Evolutionary conservation across 2,329 filamentous ascomycete genomes (phyloP), one percentile per base, ranked within the genome.

Genomic region (Apiospora kogelbergensis): DNA sequence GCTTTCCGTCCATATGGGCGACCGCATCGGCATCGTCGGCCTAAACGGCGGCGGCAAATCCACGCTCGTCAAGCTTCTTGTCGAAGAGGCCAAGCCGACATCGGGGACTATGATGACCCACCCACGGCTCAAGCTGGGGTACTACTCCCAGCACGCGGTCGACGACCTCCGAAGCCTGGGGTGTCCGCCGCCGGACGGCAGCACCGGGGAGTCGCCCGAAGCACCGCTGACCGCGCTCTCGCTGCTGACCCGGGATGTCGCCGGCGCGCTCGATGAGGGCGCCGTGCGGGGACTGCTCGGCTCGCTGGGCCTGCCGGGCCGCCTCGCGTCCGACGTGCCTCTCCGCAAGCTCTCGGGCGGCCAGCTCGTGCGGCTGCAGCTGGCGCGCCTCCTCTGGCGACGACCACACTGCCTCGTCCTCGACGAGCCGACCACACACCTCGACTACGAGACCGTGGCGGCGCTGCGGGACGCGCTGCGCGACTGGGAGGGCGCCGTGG

Each of bases 41-140:
- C 83, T 96, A 57, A 97, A 97, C 77, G 94, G 93, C 1, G 88
- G 89, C 0, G 94, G 94, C 2, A 97, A 97, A 78, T 93, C 92
- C 1, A 96, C 93, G 0, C 83, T 97, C 11, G 84, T 95, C 69
- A 90, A 88, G 64, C 81, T 95, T 4, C 85, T 95, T 2, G 89
- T 90, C n/a, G 88, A 86, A 0, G 84, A 85, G 17, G 78, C 85
- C 1, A 82, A 82, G 6, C 89, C 91, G 0, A 88, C 86, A 0
- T 83, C 85, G 2, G 92, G 93, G 0, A 88, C 83, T 0, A 80
- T 93, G 1, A 86, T 87, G 0, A 84, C 84, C 0, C 93, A 97
- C 77, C 87, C 93, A 0, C 85, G 93, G 24, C 82, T 93, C 11
- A 89, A 87, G 71, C 79, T 94, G 63, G 92, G 90, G 1, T 93